Evolutionary conservation across 164 flowering plant genomes (phyloP).

Genomic region (Litsea cubeba): DNA sequence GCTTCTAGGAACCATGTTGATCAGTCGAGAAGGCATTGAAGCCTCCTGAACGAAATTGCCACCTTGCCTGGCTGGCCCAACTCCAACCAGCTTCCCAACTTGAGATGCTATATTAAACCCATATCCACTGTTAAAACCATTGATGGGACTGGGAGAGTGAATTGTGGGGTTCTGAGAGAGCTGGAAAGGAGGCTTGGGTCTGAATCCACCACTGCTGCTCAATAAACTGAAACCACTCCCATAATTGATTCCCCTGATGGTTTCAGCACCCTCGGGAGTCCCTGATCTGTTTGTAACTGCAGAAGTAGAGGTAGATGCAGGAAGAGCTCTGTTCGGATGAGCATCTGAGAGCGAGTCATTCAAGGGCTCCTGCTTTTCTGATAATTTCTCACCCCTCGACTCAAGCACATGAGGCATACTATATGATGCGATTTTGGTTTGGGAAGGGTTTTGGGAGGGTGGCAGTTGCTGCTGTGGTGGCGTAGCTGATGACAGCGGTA

Average conservation of each 20-base stretch:
- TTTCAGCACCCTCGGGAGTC: slow-evolving; percentile 18
- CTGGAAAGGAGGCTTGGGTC: slow-evolving; percentile 24
- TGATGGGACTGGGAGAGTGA: slow-evolving; percentile 16
- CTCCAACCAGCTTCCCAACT: slow-evolving; percentile 14
- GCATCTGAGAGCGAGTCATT: slow-evolving; percentile 13
- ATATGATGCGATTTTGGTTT: slow-evolving; percentile 8
- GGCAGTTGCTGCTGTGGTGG: slow-evolving; percentile 6
- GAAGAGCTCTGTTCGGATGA: slow-evolving; percentile 16
- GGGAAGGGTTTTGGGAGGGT: slow-evolving; percentile 13
- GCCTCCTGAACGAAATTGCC: slow-evolving; percentile 15
- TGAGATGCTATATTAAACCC: slow-evolving; percentile 21
- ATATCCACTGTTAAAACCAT: slow-evolving; percentile 27
- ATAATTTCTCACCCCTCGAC: slow-evolving; percentile 16
- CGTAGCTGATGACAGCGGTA: neutral
- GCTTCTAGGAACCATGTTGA: slow-evolving; percentile 23
- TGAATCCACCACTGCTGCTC: slow-evolving; percentile 8
- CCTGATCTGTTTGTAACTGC: slow-evolving; percentile 11
- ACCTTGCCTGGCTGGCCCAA: slow-evolving; percentile 8
- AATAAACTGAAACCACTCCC: slow-evolving; percentile 19
- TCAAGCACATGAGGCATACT: slow-evolving; percentile 10
- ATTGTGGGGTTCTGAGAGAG: slow-evolving; percentile 19
- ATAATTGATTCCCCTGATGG: slow-evolving; percentile 19
- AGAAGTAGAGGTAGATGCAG: slow-evolving; percentile 13
- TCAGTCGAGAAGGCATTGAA: slow-evolving; percentile 19
- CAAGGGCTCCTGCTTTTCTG: slow-evolving; percentile 20